These are phyloP conservation scores for Geotrichum fermentans DNA, from an alignment of 1,139 yeast genomes.

Conservation along the genomic window DNA sequence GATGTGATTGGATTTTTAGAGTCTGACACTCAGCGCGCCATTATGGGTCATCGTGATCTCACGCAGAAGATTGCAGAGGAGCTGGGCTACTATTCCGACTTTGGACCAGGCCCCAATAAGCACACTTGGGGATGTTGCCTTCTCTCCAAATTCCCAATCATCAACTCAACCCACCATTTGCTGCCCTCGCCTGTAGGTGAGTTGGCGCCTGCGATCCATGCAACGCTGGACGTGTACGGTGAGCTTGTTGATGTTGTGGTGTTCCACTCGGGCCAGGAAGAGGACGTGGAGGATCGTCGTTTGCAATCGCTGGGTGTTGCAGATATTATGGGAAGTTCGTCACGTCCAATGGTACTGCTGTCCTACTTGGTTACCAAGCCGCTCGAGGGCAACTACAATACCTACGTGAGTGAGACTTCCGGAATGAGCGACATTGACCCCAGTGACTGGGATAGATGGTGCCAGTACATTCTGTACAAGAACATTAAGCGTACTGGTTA, in stretches of 20 bases:
- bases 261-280: conserved; percentile 97
- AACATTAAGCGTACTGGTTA: conserved; percentile 84
- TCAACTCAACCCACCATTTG: conserved; percentile 83
- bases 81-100: conserved; percentile 89
- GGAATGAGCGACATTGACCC: conserved; percentile 93
- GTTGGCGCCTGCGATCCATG: conserved; percentile 95
- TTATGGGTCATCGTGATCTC: conserved; percentile 91
- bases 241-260: conserved; percentile 83
- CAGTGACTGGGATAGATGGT: conserved; percentile 96
- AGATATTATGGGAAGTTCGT: conserved; percentile 71
- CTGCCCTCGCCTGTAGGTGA: conserved; percentile 97
- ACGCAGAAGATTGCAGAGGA: conserved; percentile 91
- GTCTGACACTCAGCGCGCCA: conserved; percentile 87
- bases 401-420: conserved; percentile 75
- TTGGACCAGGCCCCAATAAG: conserved; percentile 96
- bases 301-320: conserved; percentile 75
- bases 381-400: conserved; percentile 80
- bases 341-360: conserved; percentile 73
- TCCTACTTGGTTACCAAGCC: conserved; percentile 90
- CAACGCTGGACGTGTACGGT: conserved; percentile 88
- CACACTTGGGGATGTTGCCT: conserved; percentile 98
- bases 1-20: conserved; percentile 90
- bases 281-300: conserved; percentile 89
- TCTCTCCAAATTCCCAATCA: conserved; percentile 87
- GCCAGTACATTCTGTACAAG: conserved; percentile 89